Base-by-base conservation (phyloP, 371 early-diverging fungal genomes). In the Saksenaea vasiformis region DNA sequence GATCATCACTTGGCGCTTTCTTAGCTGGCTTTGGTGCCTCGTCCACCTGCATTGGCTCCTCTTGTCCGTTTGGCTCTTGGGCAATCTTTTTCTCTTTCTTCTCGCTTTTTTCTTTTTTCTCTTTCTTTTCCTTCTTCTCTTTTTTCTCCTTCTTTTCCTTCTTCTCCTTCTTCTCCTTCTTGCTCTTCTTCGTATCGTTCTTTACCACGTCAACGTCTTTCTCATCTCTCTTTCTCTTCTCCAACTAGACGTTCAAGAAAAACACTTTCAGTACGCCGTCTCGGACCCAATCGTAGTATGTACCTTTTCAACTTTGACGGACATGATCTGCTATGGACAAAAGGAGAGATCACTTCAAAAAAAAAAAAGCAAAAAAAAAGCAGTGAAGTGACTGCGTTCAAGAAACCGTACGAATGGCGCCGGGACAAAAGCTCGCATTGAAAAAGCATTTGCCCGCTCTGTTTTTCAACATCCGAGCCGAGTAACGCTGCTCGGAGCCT, bases 11-110 rank as follows among this genome's bases (percentile, higher is more conserved):
- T 17, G 61, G 57, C 19, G 39, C 70, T 19, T 67, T 74, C 15
- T 67, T 60, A 27, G 70, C 38, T 19, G 69, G 67, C 70, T 75
- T 67, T 54, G 69, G 59, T 63, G 69, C 72, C 61, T 73, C 64
- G 19, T 26, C 36, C 41, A 27, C 54, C 36, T 58, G 62, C 58
- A 56, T 67, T 53, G 57, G 41, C 43, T 62, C 31, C 39, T 43
- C 34, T 27, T 41, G 8, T 34, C 27, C 22, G 10, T 17, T 61
- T 35, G 64, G 22, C 58, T 39, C 17, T n/a, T 28, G 2, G 27
- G 19, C 22, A 31, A 24, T 26, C 55, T 62, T 55, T 36, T 61
- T 65, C 19, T 68, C 47, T 24, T 60, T 53, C 47, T 61, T 64
- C 47, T 56, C 36, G 51, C 56, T 60, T 54, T 73, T 61, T 26